Evolutionary conservation across 2,329 filamentous ascomycete genomes (phyloP).

Genomic region (Emmonsia crescens): DNA sequence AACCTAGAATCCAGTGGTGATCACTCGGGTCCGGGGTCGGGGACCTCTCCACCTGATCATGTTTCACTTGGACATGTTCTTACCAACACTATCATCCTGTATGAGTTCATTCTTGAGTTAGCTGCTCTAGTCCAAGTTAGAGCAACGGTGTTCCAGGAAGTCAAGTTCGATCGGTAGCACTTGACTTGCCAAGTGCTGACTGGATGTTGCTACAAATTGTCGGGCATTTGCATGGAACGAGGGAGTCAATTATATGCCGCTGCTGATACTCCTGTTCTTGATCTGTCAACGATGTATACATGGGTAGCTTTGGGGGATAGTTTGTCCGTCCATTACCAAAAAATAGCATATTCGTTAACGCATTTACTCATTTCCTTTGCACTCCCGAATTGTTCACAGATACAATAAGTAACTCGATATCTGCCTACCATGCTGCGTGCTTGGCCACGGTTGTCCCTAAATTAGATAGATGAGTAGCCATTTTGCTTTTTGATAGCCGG

Average conservation of each 20-base stretch:
- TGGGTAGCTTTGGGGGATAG: background rate
- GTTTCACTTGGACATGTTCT: constrained; percentile 67
- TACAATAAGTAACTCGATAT: background rate
- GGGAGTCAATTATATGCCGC: background rate
- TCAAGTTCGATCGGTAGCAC: constrained; percentile 42
- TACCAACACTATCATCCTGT: constrained; percentile 68
- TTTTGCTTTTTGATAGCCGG: no score
- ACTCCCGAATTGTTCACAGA: background rate
- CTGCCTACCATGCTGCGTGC: no score
- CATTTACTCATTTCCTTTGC: no score
- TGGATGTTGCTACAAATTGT: background rate
- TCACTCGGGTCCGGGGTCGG: constrained; percentile 9
- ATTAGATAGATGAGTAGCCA: no score
- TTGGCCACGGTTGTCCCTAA: no score
- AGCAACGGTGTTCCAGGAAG: constrained; percentile 65
- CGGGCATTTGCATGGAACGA: background rate
- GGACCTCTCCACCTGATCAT: constrained; percentile 25
- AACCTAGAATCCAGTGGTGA: constrained; percentile 4
- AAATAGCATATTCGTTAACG: background rate
- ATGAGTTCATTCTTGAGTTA: constrained; percentile 69
- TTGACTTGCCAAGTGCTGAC: background rate
- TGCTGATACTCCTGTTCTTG: background rate
- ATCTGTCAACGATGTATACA: background rate
- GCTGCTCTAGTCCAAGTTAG: constrained; percentile 64
- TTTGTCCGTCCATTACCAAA: background rate